These are phyloP conservation scores for Rhamnella rubrinervis DNA, from an alignment of 331 rosid species.

Conservation along the genomic window DNA sequence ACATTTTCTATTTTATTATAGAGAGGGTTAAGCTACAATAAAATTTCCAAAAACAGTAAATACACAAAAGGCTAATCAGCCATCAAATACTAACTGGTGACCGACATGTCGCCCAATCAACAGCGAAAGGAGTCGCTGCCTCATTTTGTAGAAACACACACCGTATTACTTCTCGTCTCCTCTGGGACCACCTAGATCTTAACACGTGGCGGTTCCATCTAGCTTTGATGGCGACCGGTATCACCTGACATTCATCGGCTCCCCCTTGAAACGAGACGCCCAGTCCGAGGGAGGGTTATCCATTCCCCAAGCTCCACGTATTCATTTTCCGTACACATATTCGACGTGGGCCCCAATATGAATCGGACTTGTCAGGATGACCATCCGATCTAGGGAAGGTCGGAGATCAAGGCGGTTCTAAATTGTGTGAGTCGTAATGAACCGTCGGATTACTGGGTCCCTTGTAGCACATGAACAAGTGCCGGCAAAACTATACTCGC, in stretches of 20 bases:
- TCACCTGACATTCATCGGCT: constrained; percentile 2
- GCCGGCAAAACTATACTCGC: constrained; percentile 1
- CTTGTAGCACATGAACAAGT: background rate
- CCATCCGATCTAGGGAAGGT: background rate
- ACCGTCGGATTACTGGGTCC: constrained; percentile 26
- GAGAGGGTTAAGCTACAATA: too few species aligned
- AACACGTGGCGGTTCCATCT: constrained; percentile 38
- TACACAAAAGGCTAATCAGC: background rate
- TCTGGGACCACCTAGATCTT: constrained; percentile 25
- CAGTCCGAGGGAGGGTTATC: background rate
- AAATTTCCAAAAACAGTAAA: background rate
- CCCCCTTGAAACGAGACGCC: background rate
- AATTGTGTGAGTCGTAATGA: constrained; percentile 35
- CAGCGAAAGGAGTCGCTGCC: background rate
- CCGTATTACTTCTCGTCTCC: constrained; percentile 24
- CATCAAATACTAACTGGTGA: background rate
- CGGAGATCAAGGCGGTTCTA: constrained; percentile 13
- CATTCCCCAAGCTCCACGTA: constrained; percentile 43
- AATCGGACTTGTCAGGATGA: background rate
- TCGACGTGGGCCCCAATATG: constrained; percentile 1
- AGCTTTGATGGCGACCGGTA: constrained; percentile 4
- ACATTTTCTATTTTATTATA: too few species aligned
- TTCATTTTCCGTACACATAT: constrained; percentile 6
- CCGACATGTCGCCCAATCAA: constrained; percentile 5
- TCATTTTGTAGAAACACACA: constrained; percentile 1